phyloP scores from a whole-genome alignment of 2,329 filamentous ascomycete species.

The Gaeumannomyces tritici region DNA sequence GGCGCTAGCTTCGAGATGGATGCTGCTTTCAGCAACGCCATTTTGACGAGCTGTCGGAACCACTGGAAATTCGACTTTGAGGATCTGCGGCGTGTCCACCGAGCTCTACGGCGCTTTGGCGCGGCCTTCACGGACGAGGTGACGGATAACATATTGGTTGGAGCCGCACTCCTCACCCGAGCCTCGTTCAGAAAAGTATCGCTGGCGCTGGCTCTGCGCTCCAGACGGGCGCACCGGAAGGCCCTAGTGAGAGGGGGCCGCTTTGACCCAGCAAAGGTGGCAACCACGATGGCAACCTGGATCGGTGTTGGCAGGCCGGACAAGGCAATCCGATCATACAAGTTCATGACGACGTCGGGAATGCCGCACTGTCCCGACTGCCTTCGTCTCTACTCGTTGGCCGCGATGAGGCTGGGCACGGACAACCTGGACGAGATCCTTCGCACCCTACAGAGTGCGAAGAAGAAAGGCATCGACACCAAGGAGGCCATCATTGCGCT shows the following conservation, averaged over 20 bases:
- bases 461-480: conserved; percentile 30
- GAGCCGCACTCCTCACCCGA: conserved; percentile 19
- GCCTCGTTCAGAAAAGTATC: conserved; percentile 13
- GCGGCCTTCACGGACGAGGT: conserved; percentile 23
- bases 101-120: conserved; percentile 20
- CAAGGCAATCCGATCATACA: conserved; percentile 28
- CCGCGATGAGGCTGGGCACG: conserved; percentile 24
- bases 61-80: conserved; percentile 26
- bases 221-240: conserved; percentile 17
- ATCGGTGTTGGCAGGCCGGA: conserved; percentile 21
- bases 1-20: conserved; percentile 24
- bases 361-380: conserved; percentile 28
- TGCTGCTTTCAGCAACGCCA: conserved; percentile 26
- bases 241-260: not conserved
- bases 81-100: conserved; percentile 24
- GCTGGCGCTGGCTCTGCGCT: conserved; percentile 9
- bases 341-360: conserved; percentile 19
- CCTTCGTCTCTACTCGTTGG: conserved; percentile 37
- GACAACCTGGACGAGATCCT: conserved; percentile 22
- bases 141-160: conserved; percentile 27
- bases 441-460: conserved; percentile 28
- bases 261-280: conserved; percentile 13
- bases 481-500: conserved; percentile 28
- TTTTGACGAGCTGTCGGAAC: conserved; percentile 25
- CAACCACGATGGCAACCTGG: conserved; percentile 29